Percentiles rank a stretch among this genome's conserved stretches.
phyloP scores from a whole-genome alignment of 2,329 filamentous ascomycete genomes.

The Fusarium nematophilum region DNA sequence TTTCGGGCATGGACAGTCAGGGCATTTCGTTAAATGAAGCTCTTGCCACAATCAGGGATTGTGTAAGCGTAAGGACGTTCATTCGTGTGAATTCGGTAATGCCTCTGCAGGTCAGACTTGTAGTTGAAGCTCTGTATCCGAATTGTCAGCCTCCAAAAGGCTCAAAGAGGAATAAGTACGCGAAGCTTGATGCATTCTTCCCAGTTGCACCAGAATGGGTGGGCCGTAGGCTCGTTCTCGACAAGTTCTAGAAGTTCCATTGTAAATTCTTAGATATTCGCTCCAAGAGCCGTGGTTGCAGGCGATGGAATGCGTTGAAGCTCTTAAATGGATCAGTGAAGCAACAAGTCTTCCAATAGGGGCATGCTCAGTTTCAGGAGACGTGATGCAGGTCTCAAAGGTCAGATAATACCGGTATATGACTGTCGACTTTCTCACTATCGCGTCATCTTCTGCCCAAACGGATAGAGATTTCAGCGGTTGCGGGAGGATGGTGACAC shows the following conservation, averaged over 20 bases:
- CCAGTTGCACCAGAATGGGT: constrained; percentile 74
- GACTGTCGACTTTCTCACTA: too few relatives aligned
- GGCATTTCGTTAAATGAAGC: constrained; percentile 77
- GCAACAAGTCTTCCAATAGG: too few relatives aligned
- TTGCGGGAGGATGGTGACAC: too few relatives aligned
- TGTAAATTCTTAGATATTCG: constrained; percentile 7
- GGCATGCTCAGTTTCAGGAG: too few relatives aligned
- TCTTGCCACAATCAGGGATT: constrained; percentile 72
- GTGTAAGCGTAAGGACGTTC: constrained; percentile 74
- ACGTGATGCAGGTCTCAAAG: too few relatives aligned
- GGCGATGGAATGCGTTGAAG: too few relatives aligned
- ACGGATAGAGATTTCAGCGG: too few relatives aligned
- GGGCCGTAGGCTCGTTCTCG: constrained; percentile 70
- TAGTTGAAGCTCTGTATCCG: constrained; percentile 73
- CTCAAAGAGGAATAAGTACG: background rate
- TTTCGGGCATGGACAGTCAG: constrained; percentile 77
- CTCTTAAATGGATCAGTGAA: too few relatives aligned
- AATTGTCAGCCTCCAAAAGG: constrained; percentile 19
- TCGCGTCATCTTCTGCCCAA: too few relatives aligned
- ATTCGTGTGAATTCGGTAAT: constrained; percentile 79
- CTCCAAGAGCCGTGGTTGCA: too few relatives aligned
- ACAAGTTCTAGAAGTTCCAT: constrained; percentile 75
- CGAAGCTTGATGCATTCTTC: constrained; percentile 70
- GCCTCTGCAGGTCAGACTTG: constrained; percentile 76
- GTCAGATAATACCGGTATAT: too few relatives aligned